A percentile compares a stretch with the other conserved stretches of the same genome.
Conservation (phyloP, 1,139 yeast species). For the Scheffersomyces quercinus region DNA sequence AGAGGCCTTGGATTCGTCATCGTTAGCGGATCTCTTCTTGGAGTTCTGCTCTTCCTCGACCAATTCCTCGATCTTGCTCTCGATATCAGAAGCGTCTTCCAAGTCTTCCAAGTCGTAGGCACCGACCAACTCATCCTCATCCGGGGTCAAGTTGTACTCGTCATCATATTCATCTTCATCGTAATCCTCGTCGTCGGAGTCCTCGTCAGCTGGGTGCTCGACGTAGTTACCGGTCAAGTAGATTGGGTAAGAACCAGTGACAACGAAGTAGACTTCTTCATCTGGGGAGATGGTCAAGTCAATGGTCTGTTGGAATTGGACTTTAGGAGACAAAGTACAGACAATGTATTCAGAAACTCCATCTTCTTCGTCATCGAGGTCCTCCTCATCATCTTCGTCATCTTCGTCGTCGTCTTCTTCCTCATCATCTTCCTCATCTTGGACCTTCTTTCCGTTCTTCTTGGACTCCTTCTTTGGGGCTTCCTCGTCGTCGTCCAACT, state of each 20-base stretch:
- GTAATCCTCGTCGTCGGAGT: constrained; percentile 52
- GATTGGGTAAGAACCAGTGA: constrained; percentile 91
- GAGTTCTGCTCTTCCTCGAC: constrained; percentile 54
- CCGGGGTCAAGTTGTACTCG: constrained; percentile 87
- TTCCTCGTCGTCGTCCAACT: constrained; percentile 50
- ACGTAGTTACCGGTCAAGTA: constrained; percentile 94
- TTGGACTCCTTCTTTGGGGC: constrained; percentile 33
- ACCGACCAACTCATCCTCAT: constrained; percentile 75
- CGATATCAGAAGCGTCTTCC: constrained; percentile 58
- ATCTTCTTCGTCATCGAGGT: constrained; percentile 52
- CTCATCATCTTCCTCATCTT: constrained; percentile 30
- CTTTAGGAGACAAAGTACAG: constrained; percentile 87
- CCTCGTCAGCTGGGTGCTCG: constrained; percentile 87
- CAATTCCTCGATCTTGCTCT: constrained; percentile 57
- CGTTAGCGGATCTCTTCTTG: constrained; percentile 34
- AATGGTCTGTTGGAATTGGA: constrained; percentile 83
- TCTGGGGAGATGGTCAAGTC: constrained; percentile 90
- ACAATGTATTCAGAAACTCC: constrained; percentile 75
- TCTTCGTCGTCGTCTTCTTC: constrained; percentile 53
- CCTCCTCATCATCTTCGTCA: constrained; percentile 61
- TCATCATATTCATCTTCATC: constrained; percentile 57
- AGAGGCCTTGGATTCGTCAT: constrained; percentile 29
- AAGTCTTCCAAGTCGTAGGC: constrained; percentile 61
- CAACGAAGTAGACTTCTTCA: constrained; percentile 92
- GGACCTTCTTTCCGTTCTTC: constrained; percentile 15